Evolutionary conservation across 169 alveolate species (phyloP).

Genomic region (Eimeria praecox): DNA sequence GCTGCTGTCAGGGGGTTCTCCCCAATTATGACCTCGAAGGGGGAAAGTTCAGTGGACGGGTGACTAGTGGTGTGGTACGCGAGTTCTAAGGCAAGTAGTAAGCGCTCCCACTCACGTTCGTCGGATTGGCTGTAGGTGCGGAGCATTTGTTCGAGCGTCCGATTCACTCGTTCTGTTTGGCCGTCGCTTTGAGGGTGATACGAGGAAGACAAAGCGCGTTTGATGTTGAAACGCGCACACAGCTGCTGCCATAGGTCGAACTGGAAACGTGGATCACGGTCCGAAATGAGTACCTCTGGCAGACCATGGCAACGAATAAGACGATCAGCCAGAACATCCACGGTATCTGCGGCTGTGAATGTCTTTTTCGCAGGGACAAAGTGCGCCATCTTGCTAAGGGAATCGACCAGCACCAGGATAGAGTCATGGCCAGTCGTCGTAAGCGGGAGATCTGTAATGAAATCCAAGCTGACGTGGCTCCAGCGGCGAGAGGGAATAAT

Average conservation of each 20-base stretch:
- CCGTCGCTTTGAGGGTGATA: no score
- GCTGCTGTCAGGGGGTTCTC: no score
- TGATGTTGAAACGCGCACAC: background rate
- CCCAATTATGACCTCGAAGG: no score
- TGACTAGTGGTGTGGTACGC: no score
- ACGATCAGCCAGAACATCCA: background rate
- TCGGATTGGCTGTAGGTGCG: no score
- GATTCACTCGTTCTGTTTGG: no score
- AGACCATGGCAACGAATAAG: background rate
- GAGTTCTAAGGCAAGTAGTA: no score
- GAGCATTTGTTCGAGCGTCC: no score
- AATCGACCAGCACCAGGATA: background rate
- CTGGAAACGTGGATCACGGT: conserved; percentile 8
- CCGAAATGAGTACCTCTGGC: background rate
- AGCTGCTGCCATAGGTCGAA: background rate
- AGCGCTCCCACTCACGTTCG: no score
- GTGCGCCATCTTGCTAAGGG: conserved; percentile 14
- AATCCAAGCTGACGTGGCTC: background rate
- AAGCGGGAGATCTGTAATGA: background rate
- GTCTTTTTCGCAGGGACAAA: background rate
- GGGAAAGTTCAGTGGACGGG: no score
- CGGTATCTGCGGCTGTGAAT: background rate
- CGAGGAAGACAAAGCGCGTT: background rate
- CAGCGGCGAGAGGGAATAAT: background rate
- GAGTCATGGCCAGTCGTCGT: background rate